Base-by-base conservation (phyloP, 2,329 filamentous ascomycete species). In the Arachnomyces sp. region DNA sequence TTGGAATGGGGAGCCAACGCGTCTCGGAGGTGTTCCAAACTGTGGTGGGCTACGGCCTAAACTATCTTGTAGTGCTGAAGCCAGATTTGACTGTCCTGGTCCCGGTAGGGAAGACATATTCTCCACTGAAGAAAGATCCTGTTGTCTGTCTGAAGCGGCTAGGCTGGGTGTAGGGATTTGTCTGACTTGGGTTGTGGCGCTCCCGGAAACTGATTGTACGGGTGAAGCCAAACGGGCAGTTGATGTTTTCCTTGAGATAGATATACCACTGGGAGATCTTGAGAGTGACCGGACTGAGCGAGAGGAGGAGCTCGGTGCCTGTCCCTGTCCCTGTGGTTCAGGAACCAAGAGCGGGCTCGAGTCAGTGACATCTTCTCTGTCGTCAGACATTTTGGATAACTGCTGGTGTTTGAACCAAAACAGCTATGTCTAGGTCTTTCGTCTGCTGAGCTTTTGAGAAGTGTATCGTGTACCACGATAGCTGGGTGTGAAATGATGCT, bases 21-120 rank as follows among this genome's bases (percentile, higher is more conserved):
- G 66, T 52, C 65, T 57, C 12, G 71, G 66, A 21, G 73, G 69
- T 14, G 71, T 71, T 9, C 55, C 61, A 43, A 61, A 53, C 29
- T 54, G 57, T 31, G 63, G 63, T 18, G 63, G 60, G 32, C 60
- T 64, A 36, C 57, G 75, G 46, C 82, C 83, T 29, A 84, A 67
- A 8, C 82, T 84, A 52, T 83, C 80, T 44, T 84, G 84, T 47
- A 95, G 69, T n/a, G 87, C 90, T 17, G 86, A 85, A 28, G 90
- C 88, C 40, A 96, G 76, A 45, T 88, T 89, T 17, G 90, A 95
- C 36, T 88, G 78, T 16, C 87, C 87, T 5, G 87, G 88, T 1
- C 86, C 87, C 5, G 82, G 77, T 6, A 78, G 65, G 36, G 78
- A 82, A 15, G 77, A 75, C 48, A 62, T 62, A 48, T 66, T 69